Percentiles rank a stretch among this genome's conserved stretches.
phyloP scores from a whole-genome alignment of 2,329 filamentous ascomycete genomes.

The Alternaria burnsii region DNA sequence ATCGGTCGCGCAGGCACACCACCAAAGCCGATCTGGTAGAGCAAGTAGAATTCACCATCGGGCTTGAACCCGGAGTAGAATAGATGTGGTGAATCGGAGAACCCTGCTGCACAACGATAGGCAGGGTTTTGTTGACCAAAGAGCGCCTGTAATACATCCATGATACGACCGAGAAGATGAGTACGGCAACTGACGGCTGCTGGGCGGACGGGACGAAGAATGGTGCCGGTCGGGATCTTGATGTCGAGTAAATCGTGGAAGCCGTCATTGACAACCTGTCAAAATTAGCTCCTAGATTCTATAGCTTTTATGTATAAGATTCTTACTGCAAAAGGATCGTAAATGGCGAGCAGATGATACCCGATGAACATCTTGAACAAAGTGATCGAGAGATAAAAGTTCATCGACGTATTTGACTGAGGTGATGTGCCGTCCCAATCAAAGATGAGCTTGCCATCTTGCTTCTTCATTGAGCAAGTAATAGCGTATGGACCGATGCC shows the following conservation, averaged over 20 bases:
- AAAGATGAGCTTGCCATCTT: constrained; percentile 55
- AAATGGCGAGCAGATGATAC: constrained; percentile 59
- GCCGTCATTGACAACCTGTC: constrained; percentile 58
- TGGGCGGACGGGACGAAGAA: constrained; percentile 58
- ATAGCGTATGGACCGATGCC: constrained; percentile 58
- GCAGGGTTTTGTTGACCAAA: constrained; percentile 58
- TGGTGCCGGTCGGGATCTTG: constrained; percentile 55
- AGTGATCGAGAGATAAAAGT: constrained; percentile 59
- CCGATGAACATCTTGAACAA: constrained; percentile 64
- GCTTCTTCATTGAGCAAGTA: constrained; percentile 58
- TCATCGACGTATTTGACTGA: constrained; percentile 58
- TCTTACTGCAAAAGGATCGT: constrained; percentile 55
- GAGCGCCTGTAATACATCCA: constrained; percentile 61
- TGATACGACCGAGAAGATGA: constrained; percentile 57
- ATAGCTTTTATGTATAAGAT: neutral
- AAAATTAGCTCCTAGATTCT: neutral
- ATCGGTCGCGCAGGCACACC: constrained; percentile 59
- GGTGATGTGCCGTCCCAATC: constrained; percentile 61
- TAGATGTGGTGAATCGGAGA: constrained; percentile 61
- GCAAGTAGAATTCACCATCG: constrained; percentile 58
- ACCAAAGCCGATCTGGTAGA: constrained; percentile 62
- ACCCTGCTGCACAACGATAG: constrained; percentile 60
- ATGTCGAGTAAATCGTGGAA: constrained; percentile 62
- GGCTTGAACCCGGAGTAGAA: constrained; percentile 62
- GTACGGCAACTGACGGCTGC: constrained; percentile 60